Evolutionary conservation across 2,329 filamentous ascomycete species (phyloP).

Genomic region (Botrytis tulipae): DNA sequence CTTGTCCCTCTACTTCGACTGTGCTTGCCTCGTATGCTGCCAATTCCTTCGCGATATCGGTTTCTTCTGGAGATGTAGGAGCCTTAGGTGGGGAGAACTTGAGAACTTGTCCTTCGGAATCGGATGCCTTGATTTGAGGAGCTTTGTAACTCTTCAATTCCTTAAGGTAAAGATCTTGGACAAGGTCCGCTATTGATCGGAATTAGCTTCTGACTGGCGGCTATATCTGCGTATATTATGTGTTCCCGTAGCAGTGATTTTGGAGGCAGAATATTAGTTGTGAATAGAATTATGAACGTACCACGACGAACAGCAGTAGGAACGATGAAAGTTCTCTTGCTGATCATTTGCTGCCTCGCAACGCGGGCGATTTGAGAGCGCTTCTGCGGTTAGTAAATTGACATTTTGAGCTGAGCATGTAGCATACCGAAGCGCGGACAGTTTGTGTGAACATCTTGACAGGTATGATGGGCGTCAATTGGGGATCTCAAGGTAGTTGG

Average conservation of each 20-base stretch:
- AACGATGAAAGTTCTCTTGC: slow-evolving; percentile 39
- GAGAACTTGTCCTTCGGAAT: slow-evolving; percentile 87
- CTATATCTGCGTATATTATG: background rate
- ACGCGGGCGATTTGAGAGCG: slow-evolving; percentile 40
- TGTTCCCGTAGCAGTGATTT: background rate
- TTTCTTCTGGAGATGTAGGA: slow-evolving; percentile 87
- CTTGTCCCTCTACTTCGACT: slow-evolving; percentile 91
- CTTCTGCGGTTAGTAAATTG: slow-evolving; percentile 33
- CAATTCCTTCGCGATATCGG: slow-evolving; percentile 86
- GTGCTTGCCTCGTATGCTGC: slow-evolving; percentile 92
- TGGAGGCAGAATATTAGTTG: background rate
- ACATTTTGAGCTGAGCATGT: slow-evolving; percentile 25
- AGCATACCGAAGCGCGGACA: slow-evolving; percentile 40
- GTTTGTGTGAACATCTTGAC: slow-evolving; percentile 40
- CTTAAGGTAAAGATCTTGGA: slow-evolving; percentile 96
- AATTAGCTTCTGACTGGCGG: slow-evolving; percentile 28
- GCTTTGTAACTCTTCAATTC: slow-evolving; percentile 96
- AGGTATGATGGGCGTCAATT: slow-evolving; percentile 22
- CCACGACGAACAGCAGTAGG: slow-evolving; percentile 40
- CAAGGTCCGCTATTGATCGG: slow-evolving; percentile 73
- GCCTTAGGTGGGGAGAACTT: slow-evolving; percentile 78
- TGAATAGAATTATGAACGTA: slow-evolving; percentile 28
- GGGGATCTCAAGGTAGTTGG: slow-evolving; percentile 16
- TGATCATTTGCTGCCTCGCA: slow-evolving; percentile 37
- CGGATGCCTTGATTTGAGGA: slow-evolving; percentile 75